A percentile compares a stretch with the other conserved stretches of the same genome.
phyloP scores from a whole-genome alignment of 768 basidiomycete genomes.

The Amanita rimosa region DNA sequence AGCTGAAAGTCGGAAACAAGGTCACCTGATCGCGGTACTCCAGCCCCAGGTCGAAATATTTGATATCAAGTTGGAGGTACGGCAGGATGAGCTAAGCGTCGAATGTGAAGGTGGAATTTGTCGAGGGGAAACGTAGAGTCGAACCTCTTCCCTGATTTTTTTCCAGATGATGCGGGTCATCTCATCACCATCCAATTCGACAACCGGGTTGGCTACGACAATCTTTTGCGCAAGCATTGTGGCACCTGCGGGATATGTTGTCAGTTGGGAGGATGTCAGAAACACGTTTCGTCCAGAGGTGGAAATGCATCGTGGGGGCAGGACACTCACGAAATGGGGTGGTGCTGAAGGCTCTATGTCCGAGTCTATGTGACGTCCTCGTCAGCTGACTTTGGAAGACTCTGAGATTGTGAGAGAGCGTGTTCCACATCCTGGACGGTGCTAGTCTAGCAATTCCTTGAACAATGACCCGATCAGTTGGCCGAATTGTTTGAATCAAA shows the following conservation, averaged over 20 bases:
- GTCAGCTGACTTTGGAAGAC: not conserved
- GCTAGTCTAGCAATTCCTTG: not conserved
- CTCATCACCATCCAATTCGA: constrained; percentile 96
- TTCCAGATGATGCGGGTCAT: constrained; percentile 99
- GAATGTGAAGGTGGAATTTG: constrained; percentile 1
- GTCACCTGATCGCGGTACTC: constrained; percentile 79
- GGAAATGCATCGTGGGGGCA: not conserved
- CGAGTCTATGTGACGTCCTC: not conserved
- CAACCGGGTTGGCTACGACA: constrained; percentile 77
- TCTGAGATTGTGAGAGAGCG: not conserved
- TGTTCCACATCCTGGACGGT: constrained; percentile 1
- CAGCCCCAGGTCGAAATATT: constrained; percentile 96
- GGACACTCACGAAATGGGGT: not conserved
- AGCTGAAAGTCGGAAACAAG: constrained; percentile 9
- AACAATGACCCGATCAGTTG: not conserved
- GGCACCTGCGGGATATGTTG: not conserved
- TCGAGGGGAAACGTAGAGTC: constrained; percentile 10
- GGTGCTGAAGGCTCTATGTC: not conserved
- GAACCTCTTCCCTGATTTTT: constrained; percentile 90
- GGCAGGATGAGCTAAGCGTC: constrained; percentile 80
- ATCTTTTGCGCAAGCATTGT: constrained; percentile 44
- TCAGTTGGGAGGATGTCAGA: not conserved
- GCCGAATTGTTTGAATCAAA: not conserved
- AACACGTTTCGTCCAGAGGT: too few relatives aligned
- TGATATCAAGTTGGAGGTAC: constrained; percentile 91